Percentiles rank a stretch among this genome's conserved stretches.
phyloP scores from a whole-genome alignment of 169 alveolate genomes.

The Eimeria zaria region DNA sequence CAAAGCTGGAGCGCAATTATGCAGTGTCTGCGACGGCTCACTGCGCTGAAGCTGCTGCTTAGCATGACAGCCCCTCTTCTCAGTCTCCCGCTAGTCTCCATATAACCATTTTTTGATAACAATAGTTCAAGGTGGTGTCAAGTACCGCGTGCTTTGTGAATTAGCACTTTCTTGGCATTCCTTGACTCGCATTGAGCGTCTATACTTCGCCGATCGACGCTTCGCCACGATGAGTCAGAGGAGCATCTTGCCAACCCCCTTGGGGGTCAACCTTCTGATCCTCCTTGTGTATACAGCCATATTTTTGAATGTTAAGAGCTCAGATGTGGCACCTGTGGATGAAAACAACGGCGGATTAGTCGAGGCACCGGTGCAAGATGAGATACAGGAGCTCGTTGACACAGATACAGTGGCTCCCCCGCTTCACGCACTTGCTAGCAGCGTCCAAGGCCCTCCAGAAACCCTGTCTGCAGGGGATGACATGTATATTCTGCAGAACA shows the following conservation, averaged over 20 bases:
- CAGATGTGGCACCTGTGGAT: slow-evolving; percentile 8
- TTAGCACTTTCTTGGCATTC: background rate
- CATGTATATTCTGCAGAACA: background rate
- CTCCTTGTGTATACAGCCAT: background rate
- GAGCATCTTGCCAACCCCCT: background rate
- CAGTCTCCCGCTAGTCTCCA: background rate
- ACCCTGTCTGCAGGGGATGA: background rate
- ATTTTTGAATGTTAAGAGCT: background rate
- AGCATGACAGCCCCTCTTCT: background rate
- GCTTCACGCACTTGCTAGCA: background rate
- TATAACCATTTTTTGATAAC: no score
- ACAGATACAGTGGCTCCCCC: background rate
- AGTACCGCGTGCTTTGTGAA: background rate
- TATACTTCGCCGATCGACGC: background rate
- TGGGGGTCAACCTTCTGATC: background rate
- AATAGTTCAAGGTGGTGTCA: background rate
- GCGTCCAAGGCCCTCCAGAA: background rate
- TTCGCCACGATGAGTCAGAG: background rate
- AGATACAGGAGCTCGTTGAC: background rate
- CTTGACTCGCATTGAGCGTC: background rate
- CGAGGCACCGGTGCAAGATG: background rate
- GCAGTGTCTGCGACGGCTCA: background rate
- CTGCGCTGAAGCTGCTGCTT: background rate
- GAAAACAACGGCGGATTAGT: background rate
- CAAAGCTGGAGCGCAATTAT: background rate